Evolutionary conservation across 179 eudicot genomes (phyloP), one percentile per base, ranked within the genome.

Genomic region (Sideroxylon spinosum): DNA sequence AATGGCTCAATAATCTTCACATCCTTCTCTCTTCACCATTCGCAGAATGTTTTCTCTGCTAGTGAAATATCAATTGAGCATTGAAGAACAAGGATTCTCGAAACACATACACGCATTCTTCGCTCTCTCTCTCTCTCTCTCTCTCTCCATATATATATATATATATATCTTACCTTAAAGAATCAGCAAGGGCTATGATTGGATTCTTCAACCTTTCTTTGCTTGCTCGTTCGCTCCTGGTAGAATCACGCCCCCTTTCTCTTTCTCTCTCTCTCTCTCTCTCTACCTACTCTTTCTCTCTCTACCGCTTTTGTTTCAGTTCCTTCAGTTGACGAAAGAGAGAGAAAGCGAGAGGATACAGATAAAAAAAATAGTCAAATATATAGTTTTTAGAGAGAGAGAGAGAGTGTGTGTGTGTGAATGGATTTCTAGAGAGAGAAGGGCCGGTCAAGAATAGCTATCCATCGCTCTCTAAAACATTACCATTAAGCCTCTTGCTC

Each of bases 251-350:
- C 66, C 59, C 8, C 12, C 10, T 26, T 11, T 14, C n/a, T n/a
- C n/a, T n/a, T 23, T 11, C 11, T 20, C 22, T 57, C 11, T 20
- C 50, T n/a, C 61, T 53, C 9, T 70, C 49, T 71, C 62, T 60
- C 76, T 78, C 68, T 22, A 23, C 55, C 60, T 76, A 10, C 68
- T 19, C 17, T 20, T 46, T 46, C 67, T 48, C 56, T 19, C 10
- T 13, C 16, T 49, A 49, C 63, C 3, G 23, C 8, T 9, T 75
- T 23, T 37, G 14, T 28, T 73, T 60, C 76, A 48, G 81, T 72
- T 79, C 29, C 79, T 76, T 66, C 79, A 23, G 79, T 76, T 76
- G 79, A 67, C 81, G 48, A 62, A 71, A 19, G 76, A 71, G 62
- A 71, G 81, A 71, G 75, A 77, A 11, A 50, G 12, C 8, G 71